Conservation (phyloP, 2,329 filamentous ascomycete genomes). For the Huntiella omanensis region DNA sequence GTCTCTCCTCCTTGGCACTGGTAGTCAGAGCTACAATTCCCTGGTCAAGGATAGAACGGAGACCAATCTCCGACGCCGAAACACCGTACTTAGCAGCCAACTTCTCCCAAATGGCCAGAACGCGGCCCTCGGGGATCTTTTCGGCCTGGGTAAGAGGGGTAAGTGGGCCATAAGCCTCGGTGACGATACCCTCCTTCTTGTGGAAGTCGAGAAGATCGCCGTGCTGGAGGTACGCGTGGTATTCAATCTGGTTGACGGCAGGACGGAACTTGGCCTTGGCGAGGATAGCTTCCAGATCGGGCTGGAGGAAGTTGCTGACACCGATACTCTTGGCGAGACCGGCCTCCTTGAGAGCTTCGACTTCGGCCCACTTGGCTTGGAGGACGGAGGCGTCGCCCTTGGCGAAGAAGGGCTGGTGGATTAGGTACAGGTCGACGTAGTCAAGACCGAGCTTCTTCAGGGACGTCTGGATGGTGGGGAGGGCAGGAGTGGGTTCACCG, state of each 20-base stretch:
- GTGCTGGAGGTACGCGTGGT: conserved; percentile 58
- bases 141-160: conserved; percentile 23
- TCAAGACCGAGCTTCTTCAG: conserved; percentile 47
- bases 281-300: conserved; percentile 36
- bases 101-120: conserved; percentile 30
- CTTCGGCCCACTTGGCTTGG: conserved; percentile 38
- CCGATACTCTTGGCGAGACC: conserved; percentile 54
- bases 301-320: conserved; percentile 52
- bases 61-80: conserved; percentile 32
- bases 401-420: conserved; percentile 39
- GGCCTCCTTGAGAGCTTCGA: conserved; percentile 46
- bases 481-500: conserved; percentile 21
- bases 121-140: conserved; percentile 29
- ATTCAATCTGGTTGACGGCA: conserved; percentile 65
- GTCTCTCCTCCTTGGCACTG: conserved; percentile 35
- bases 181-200: conserved; percentile 35
- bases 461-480: conserved; percentile 36
- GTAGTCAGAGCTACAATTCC: conserved; percentile 41
- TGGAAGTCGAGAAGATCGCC: conserved; percentile 37
- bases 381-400: conserved; percentile 22
- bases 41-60: conserved; percentile 43
- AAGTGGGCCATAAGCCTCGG: conserved; percentile 37
- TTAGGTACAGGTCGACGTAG: conserved; percentile 54
- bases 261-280: conserved; percentile 42
- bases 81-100: conserved; percentile 41